Conservation (phyloP, 1,139 yeast genomes). For the Geotrichum histeridarum region DNA sequence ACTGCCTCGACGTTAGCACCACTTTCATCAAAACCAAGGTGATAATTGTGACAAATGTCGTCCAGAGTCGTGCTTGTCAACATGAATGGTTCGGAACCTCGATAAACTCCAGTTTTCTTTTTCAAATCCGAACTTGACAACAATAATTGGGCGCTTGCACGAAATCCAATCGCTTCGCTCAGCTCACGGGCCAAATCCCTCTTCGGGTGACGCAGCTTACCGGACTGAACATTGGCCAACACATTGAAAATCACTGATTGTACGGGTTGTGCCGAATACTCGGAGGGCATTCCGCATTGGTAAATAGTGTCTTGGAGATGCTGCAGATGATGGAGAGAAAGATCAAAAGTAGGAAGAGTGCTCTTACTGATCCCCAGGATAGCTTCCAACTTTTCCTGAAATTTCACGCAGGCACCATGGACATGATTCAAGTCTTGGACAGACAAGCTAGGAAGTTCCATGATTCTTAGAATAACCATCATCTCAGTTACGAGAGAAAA, state of each 20-base stretch:
- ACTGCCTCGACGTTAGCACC: no score
- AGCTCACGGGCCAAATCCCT: background rate
- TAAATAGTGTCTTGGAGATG: background rate
- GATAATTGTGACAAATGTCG: background rate
- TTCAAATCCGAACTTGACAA: background rate
- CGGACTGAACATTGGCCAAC: no score
- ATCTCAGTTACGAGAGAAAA: background rate
- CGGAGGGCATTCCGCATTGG: background rate
- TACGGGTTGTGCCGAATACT: background rate
- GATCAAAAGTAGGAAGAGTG: background rate
- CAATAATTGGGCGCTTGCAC: background rate
- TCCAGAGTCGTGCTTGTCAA: no score
- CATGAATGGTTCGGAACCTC: no score
- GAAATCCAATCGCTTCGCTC: background rate
- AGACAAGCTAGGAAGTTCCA: background rate
- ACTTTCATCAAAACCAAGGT: background rate
- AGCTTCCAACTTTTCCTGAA: background rate
- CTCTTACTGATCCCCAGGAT: background rate
- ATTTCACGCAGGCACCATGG: background rate
- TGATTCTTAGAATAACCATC: background rate
- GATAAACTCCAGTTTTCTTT: no score
- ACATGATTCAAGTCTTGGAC: background rate
- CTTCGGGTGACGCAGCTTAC: background rate
- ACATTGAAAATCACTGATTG: background rate
- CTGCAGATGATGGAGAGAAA: background rate